These are phyloP conservation scores for Colletotrichum tropicale DNA, from an alignment of 2,329 filamentous ascomycete species.

Conservation along the genomic window DNA sequence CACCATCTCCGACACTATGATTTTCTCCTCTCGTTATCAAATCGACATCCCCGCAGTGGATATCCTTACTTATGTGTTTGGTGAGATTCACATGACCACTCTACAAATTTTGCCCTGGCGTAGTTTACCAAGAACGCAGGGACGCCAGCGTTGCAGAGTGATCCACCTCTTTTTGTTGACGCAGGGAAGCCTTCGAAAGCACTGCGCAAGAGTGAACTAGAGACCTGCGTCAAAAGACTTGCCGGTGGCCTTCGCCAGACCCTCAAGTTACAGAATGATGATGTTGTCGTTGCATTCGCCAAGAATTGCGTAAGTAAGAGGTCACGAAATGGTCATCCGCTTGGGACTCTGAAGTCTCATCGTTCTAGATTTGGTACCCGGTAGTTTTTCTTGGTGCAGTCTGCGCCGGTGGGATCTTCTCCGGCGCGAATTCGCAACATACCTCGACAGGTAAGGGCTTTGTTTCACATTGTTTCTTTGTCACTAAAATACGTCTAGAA, in stretches of 20 bases:
- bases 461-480: neutral
- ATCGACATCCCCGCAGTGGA: neutral
- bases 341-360: neutral
- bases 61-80: neutral
- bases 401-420: neutral
- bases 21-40: neutral
- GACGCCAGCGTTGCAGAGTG: neutral
- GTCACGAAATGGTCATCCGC: neutral
- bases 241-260: neutral
- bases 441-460: neutral
- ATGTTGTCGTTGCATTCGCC: neutral
- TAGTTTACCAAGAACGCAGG: neutral
- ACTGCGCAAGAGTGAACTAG: neutral
- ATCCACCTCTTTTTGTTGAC: neutral
- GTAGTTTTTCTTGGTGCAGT: neutral
- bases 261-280: neutral
- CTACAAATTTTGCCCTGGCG: neutral
- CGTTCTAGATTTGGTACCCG: neutral
- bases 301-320: neutral
- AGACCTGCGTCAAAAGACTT: neutral
- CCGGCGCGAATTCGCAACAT: neutral
- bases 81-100: neutral
- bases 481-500: neutral
- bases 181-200: neutral
- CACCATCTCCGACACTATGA: neutral